Base-by-base conservation (phyloP, 2,329 filamentous ascomycete species). In the Fusarium staphyleae region DNA sequence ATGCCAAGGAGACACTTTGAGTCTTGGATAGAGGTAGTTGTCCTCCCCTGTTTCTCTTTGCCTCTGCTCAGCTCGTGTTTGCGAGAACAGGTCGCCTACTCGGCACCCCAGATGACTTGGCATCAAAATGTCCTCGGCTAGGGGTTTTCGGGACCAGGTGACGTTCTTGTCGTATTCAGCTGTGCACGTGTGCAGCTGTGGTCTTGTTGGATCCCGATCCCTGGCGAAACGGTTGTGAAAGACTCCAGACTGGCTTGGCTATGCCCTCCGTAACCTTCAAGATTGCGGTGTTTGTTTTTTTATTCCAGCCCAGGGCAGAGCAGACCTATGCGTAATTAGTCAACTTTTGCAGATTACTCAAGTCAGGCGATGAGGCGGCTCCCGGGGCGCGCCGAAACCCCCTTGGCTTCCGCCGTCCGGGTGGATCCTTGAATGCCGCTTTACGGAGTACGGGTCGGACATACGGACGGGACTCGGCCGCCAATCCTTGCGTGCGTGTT, bases 341-440 rank as follows among this genome's bases (percentile, higher is more conserved):
- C 33, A 29, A n/a, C 52, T 56, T 52, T 32, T 46, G 40, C 29
- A 29, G 19, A 22, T 22, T 22, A 22, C 19, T 22, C 19, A 22
- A 43, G 29, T 57, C 53, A 60, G 51, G 35, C 35, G 46, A 62
- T 44, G 33, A 56, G 51, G 33, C 19, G 26, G 46, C 48, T 33
- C 29, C 41, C 59, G 55, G 59, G 49, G 55, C 26, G 46, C 59
- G 35, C 55, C 59, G 59, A 52, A 40, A 28, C 6, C 28, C 29
- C 13, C 14, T 22, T 26, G 11, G 32, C 15, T 12, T 15, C 22
- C 29, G 26, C 44, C 45, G 49, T 42, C 30, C 9, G 15, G 12
- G 39, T 24, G 39, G 29, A 42, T 32, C 22, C 39, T 32, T 32
- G 15, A 19, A 19, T 32, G 26, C 39, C 11, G 40, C 32, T 51